These are phyloP conservation scores for Carnegiea gigantea DNA, from an alignment of 179 eudicot species.

Conservation along the genomic window DNA sequence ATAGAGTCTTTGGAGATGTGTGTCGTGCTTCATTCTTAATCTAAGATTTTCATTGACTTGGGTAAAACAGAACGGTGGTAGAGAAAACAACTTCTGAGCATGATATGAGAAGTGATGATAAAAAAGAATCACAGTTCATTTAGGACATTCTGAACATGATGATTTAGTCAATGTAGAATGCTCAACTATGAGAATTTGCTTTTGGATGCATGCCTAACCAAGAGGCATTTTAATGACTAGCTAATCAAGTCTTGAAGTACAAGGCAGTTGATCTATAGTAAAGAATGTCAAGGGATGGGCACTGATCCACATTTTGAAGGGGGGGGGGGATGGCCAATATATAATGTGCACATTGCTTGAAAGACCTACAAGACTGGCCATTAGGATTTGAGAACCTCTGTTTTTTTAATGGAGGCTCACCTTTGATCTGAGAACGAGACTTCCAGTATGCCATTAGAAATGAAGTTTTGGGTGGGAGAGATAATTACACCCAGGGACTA, in stretches of 20 bases:
- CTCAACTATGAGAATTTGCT: neutral
- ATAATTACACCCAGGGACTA: no score
- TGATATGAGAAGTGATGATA: neutral
- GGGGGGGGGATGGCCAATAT: neutral
- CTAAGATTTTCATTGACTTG: neutral
- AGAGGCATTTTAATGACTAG: neutral
- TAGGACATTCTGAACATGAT: neutral
- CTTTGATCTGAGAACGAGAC: no score
- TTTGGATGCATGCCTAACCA: neutral
- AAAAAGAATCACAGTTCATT: neutral
- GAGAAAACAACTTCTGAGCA: neutral
- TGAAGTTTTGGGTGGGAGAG: no score
- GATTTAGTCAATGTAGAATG: neutral
- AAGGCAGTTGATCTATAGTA: neutral
- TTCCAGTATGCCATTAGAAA: no score
- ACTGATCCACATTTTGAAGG: neutral
- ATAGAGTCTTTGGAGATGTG: no score
- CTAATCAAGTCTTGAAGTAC: neutral
- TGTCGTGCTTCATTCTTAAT: no score
- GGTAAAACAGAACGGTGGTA: neutral
- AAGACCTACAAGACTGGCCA: no score
- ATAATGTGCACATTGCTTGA: neutral
- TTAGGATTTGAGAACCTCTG: no score
- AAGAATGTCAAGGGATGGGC: neutral
- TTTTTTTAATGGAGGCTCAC: no score